Evolutionary conservation across 2,329 filamentous ascomycete genomes (phyloP), one percentile per base, ranked within the genome.

Genomic region (Trichophyton mentagrophytes): DNA sequence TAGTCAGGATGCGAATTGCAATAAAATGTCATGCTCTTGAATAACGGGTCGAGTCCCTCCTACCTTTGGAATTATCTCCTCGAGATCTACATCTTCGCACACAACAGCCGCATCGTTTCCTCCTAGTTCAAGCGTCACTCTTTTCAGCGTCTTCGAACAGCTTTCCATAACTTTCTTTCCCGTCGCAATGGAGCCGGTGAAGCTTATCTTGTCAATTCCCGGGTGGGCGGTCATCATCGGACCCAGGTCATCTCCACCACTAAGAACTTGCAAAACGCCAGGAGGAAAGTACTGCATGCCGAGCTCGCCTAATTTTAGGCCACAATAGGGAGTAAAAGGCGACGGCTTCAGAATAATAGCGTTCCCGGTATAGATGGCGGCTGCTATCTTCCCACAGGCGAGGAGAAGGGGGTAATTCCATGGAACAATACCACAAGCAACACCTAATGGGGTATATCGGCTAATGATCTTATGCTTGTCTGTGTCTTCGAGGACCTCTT

Each of bases 91-190:
- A 63, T 85, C 82, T 0, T 77, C 77, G 36, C 78, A 76, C 40
- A 85, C 74, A 64, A 85, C 82, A n/a, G 80, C 78, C 0, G 82
- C 77, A 63, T 85, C 82, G 66, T 85, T 85, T 36, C 82, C 83
- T 42, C 82, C 80, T 69, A 85, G 77, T 69, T 86, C 84, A 13
- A 86, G 77, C 0, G 80, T 84, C 20, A 83, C 77, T 46, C 82
- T 75, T 76, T 85, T 86, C 27, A 86, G 71, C 0, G 81, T 83
- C 68, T 78, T 77, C 25, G 79, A 74, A 59, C 77, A 78, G n/a
- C 76, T 78, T 60, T 77, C 77, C 76, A 84, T 80, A 60, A 86
- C 80, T 69, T 78, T 79, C 74, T 85, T 85, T 8, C 84, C 84
- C 0, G 81, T 85, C 0, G 76, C 74, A 5, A 77, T 81, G 9